Conservation (phyloP, 1,284 basidiomycete species). For the Cerrena zonata region DNA sequence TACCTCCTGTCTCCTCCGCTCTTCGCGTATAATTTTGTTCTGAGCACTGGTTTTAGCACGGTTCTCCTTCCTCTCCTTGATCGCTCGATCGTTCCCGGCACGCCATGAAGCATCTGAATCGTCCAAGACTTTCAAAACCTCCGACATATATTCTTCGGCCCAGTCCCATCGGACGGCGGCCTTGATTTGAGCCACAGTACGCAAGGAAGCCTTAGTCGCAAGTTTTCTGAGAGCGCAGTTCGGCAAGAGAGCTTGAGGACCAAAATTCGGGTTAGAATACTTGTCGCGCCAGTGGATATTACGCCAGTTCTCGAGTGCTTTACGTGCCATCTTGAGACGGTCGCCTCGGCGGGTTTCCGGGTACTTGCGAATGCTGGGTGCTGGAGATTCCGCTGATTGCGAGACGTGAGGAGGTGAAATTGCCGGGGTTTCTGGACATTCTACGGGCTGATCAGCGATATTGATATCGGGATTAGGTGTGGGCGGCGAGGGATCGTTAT, state of each 20-base stretch:
- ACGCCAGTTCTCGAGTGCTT: background rate
- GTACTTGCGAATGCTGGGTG: background rate
- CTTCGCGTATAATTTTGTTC: background rate
- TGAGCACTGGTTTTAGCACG: background rate
- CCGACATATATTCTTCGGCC: background rate
- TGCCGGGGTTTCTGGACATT: too few relatives aligned
- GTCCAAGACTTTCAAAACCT: background rate
- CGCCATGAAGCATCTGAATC: background rate
- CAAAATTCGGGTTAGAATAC: background rate
- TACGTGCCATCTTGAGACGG: background rate
- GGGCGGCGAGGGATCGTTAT: background rate
- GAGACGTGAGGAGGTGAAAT: too few relatives aligned
- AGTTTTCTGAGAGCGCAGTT: background rate
- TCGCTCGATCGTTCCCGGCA: background rate
- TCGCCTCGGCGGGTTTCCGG: background rate
- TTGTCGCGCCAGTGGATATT: background rate
- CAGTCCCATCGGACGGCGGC: background rate
- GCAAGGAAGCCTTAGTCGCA: background rate
- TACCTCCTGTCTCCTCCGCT: background rate
- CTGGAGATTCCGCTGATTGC: background rate
- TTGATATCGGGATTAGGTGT: background rate
- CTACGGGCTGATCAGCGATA: background rate
- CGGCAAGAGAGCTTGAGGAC: background rate
- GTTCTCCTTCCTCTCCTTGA: background rate
- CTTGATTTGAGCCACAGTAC: background rate